Conservation (phyloP, 371 early-diverging fungal genomes). For the Mucor racemosus region DNA sequence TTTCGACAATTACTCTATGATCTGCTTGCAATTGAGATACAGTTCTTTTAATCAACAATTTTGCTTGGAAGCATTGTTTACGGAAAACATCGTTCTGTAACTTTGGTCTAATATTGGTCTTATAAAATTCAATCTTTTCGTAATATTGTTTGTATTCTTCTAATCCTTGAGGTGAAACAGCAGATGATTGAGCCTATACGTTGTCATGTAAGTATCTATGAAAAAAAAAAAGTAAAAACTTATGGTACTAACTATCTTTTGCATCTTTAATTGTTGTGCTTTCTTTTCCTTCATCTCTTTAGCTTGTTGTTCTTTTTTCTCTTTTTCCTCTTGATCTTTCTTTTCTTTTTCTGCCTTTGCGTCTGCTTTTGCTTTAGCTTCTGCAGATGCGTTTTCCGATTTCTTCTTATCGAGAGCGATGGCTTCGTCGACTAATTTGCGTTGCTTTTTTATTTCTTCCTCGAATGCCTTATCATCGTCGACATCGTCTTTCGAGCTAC, state of each 20-base stretch:
- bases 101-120: slow-evolving; percentile 27
- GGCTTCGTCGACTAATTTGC: slow-evolving; percentile 22
- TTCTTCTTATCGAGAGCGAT: slow-evolving; percentile 26
- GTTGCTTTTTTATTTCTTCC: slow-evolving; percentile 17
- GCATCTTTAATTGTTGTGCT: slow-evolving; percentile 32
- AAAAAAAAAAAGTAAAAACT: slow-evolving; percentile 1
- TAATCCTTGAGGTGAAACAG: slow-evolving; percentile 35
- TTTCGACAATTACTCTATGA: slow-evolving; percentile 29
- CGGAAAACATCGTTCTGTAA: slow-evolving; percentile 25
- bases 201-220: not conserved
- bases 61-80: slow-evolving; percentile 31
- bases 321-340: slow-evolving; percentile 23
- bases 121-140: slow-evolving; percentile 29
- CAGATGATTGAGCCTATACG: slow-evolving; percentile 15
- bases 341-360: slow-evolving; percentile 21
- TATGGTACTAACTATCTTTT: slow-evolving; percentile 8
- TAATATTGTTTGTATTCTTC: slow-evolving; percentile 42
- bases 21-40: slow-evolving; percentile 34
- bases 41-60: slow-evolving; percentile 27
- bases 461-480: slow-evolving; percentile 21
- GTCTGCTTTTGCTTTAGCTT: slow-evolving; percentile 19
- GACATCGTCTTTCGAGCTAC: not conserved
- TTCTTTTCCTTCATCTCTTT: slow-evolving; percentile 29
- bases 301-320: slow-evolving; percentile 19
- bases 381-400: slow-evolving; percentile 12